Evolutionary conservation across 164 flowering plant genomes (phyloP).

Genomic region (Vitis riparia): DNA sequence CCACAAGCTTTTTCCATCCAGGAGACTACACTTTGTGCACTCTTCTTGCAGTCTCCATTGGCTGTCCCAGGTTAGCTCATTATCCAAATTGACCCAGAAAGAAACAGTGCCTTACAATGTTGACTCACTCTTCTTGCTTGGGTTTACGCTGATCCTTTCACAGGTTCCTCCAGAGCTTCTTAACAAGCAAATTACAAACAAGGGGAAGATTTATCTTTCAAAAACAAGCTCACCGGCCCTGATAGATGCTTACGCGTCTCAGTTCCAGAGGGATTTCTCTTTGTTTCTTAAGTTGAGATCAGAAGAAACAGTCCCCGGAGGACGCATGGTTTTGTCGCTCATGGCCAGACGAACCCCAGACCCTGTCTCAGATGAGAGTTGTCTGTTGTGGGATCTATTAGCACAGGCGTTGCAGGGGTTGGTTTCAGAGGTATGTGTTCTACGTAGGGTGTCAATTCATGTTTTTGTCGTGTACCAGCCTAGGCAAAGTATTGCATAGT

Average conservation of each 20-base stretch:
- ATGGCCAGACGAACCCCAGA: slow-evolving; percentile 23
- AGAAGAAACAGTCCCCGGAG: slow-evolving; percentile 27
- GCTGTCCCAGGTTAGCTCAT: slow-evolving; percentile 18
- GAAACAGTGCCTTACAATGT: too few relatives aligned
- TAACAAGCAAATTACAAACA: slow-evolving; percentile 9
- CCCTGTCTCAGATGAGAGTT: slow-evolving; percentile 21
- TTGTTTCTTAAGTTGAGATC: slow-evolving; percentile 29
- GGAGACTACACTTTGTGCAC: slow-evolving; percentile 16
- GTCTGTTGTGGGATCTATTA: slow-evolving; percentile 28
- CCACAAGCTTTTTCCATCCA: slow-evolving; percentile 18
- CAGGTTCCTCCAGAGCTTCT: slow-evolving; percentile 14
- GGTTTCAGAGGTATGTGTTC: slow-evolving; percentile 23
- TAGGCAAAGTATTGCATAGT: neutral
- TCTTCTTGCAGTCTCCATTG: slow-evolving; percentile 20
- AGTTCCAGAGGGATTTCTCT: slow-evolving; percentile 33
- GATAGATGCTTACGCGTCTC: slow-evolving; percentile 10
- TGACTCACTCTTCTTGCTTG: too few relatives aligned
- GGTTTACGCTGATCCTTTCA: neutral
- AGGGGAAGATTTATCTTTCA: slow-evolving; percentile 18
- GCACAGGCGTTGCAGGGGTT: slow-evolving; percentile 25
- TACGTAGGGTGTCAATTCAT: too few relatives aligned
- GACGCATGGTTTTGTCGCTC: slow-evolving; percentile 35
- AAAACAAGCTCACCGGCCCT: slow-evolving; percentile 12
- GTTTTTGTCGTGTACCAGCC: too few relatives aligned
- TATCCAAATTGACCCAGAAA: neutral